phyloP scores from a whole-genome alignment of 352 stramenopile species.

The Globisporangium viniferum region DNA sequence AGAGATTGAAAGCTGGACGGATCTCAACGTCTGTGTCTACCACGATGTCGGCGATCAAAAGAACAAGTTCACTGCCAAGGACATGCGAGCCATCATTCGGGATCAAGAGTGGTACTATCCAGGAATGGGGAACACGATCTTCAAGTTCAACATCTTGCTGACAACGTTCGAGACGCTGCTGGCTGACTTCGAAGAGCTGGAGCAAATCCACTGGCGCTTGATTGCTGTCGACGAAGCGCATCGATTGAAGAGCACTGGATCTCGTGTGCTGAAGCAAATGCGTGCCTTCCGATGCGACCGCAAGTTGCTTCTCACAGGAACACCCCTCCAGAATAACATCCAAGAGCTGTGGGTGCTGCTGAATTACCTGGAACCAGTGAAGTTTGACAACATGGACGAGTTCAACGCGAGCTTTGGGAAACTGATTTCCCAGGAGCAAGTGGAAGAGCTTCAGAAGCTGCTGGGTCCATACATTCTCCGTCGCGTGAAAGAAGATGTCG shows the following conservation, averaged over 20 bases:
- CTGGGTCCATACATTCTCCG: slow-evolving; percentile 94
- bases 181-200: slow-evolving; percentile 82
- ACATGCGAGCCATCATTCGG: slow-evolving; percentile 84
- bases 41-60: slow-evolving; percentile 91
- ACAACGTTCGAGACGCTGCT: slow-evolving; percentile 84
- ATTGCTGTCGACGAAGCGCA: slow-evolving; percentile 85
- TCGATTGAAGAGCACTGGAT: slow-evolving; percentile 73
- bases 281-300: slow-evolving; percentile 78
- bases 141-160: slow-evolving; percentile 85
- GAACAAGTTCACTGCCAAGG: slow-evolving; percentile 82
- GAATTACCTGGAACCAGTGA: slow-evolving; percentile 95
- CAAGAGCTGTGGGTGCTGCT: slow-evolving; percentile 97
- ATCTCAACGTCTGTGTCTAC: slow-evolving; percentile 98
- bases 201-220: slow-evolving; percentile 84
- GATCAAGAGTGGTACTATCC: slow-evolving; percentile 89
- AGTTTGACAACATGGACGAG: slow-evolving; percentile 84
- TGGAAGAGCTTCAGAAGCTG: slow-evolving; percentile 92
- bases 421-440: slow-evolving; percentile 91
- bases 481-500: slow-evolving; percentile 97
- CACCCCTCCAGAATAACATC: slow-evolving; percentile 96
- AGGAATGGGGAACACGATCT: slow-evolving; percentile 88
- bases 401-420: slow-evolving; percentile 94
- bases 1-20: slow-evolving; percentile 92
- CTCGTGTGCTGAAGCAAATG: slow-evolving; percentile 87
- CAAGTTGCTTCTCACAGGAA: slow-evolving; percentile 96